Base-by-base conservation (phyloP, 805 yeast species). In the Komagataella populi region DNA sequence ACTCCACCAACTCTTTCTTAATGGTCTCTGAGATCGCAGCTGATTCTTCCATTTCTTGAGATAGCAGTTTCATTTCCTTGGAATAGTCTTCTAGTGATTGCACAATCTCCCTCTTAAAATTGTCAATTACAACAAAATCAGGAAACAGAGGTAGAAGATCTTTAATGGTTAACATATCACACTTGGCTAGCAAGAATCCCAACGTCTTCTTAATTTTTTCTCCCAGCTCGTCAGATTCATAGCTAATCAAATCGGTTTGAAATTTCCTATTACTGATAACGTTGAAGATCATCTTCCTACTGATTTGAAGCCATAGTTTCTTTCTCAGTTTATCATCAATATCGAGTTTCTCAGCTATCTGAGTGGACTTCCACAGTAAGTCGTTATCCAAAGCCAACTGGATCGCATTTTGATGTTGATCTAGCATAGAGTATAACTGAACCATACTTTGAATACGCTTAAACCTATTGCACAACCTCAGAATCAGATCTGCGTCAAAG, bases 81-180 rank as follows among this genome's bases (percentile, higher is more conserved):
- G 89, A 87, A 60, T 87, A 84, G 24, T 72, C 73, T 60, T 87
- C 90, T 55, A 93, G 68, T n/a, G 91, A 83, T 48, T 73, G 71
- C 36, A 90, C 87, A 46, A 93, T 78, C 57, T 89, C 96, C 48
- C 84, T 86, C 56, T 88, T 87, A 59, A 93, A 78, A 54, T 84
- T 81, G 56, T 87, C 93, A 49, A 93, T 82, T 23, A 87, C 80
- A 0, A 86, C 77, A 52, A 86, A 80, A 57, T 88, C 90, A 0
- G 97, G 96, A 56, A 93, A 83, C 36, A 87, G 68, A 1, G 95
- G 95, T 49, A 93, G 66, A 45, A 93, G 61, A 59, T 93, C 98
- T 55, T 86, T 89, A 47, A 93, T 81, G 3, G 82, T 76, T 18
- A 86, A 62, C 12, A 76, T 59, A 14, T 72, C 77, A 55, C 78